Evolutionary conservation across 495 filamentous ascomycete genomes (phyloP), one percentile per base, ranked within the genome.

Genomic region (Tuber aestivum): DNA sequence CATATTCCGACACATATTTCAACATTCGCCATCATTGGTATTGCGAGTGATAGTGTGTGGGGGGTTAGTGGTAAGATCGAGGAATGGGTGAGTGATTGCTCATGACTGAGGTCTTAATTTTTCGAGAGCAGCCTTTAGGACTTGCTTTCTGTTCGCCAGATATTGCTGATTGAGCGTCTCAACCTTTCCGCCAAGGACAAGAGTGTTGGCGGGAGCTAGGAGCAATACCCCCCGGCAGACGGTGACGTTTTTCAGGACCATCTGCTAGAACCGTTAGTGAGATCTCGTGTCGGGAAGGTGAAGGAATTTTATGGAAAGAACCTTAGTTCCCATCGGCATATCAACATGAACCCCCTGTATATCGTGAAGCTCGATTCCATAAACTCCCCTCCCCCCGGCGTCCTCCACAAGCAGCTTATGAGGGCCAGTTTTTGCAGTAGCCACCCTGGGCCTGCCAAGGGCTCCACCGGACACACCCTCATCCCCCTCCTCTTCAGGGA

Each of bases 391-490:
- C 0, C 94, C 95, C 20, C 84, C 85, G 38, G 89, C 87, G 86
- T 99, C 95, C 81, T 98, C 93, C 70, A 99, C 78, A 8, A 94
- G 86, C 69, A 98, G 81, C 72, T 93, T 92, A 85, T 95, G 93
- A 56, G 93, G 91, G 0, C 92, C 91, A 80, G 80, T 85, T 74
- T 82, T 83, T 44, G 70, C 72, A 5, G 7, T 42, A 45, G 27
- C 48, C 32, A 37, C 50, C 68, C 1, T 23, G 35, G 56, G 56
- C 27, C 12, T 65, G 14, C 56, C 56, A 65, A 8, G 27, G 18
- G 32, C 20, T 69, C 77, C 41, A 70, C 74, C n/a, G 44, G 70
- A 14, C 73, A 78, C 68, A 72, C 50, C 70, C 0, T 83, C 83
- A 6, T 83, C 85, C 8, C 84, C 83, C 2, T 85, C 87, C 4